Base-by-base conservation (phyloP, 2,329 filamentous ascomycete species). In the Alternaria angustiovoidea region DNA sequence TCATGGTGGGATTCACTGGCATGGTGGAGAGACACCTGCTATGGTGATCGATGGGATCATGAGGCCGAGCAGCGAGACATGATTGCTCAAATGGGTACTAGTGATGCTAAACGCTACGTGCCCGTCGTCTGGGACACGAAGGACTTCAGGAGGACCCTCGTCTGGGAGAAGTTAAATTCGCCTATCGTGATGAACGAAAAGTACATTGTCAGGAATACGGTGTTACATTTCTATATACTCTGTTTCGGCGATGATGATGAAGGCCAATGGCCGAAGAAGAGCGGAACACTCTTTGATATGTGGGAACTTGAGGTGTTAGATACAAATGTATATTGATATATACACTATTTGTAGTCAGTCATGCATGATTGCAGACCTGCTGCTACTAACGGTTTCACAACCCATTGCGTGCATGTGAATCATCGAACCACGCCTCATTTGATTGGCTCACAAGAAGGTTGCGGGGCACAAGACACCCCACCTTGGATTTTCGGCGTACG, bases 1-100 rank as follows among this genome's bases (percentile, higher is more conserved):
- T 38, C 16, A 16, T 38, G 16, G 34, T 8, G 30, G 20, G 14
- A 32, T n/a, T 41, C 41, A 12, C 28, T 53, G 14, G 51, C 41
- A 7, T 70, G 64, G 60, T 72, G 67, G 68, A 63, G 66, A n/a
- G 63, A 68, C 16, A 62, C 53, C 1, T 67, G 61, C 30, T 64
- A 64, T 24, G 46, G 43, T 14, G 22, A 20, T 7, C 2, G 3
- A 11, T 14, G 18, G 36, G 18, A 46, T 1, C 7, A 11, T 8
- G 8, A 22, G 32, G 22, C 11, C 16, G 24, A 14, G 4, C 34
- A 6, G 7, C 34, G n/a, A 26, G 22, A 57, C 11, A 42, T 47
- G 24, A 18, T 63, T 16, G 51, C 49, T 11, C 44, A 34, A 24
- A 49, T 54, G 54, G 61, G 54, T 8, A 42, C 53, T 11, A 51